Conservation (phyloP, 257 asterid species). For the Solanum appendiculatum region DNA sequence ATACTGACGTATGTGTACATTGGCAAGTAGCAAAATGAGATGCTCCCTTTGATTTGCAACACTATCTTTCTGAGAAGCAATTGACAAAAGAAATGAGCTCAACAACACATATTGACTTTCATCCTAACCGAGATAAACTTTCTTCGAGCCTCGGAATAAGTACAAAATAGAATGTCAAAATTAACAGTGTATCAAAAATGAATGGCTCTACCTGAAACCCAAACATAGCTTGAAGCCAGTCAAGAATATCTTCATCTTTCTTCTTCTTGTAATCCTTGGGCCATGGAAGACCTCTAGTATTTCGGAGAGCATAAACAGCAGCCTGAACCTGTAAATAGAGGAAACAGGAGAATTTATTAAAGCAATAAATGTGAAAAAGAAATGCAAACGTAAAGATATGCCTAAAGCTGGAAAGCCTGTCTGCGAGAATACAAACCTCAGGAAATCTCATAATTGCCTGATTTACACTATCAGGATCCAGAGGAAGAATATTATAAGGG, state of each 20-base stretch:
- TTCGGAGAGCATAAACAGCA: conserved; percentile 84
- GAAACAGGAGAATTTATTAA: not conserved
- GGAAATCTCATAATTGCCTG: conserved; percentile 98
- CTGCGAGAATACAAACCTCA: conserved; percentile 43
- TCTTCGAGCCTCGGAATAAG: not conserved
- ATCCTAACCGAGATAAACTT: not conserved
- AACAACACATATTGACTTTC: conserved; percentile 1
- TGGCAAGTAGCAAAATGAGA: conserved; percentile 92
- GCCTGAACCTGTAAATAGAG: conserved; percentile 72
- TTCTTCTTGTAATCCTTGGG: conserved; percentile 96
- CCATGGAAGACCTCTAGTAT: conserved; percentile 97
- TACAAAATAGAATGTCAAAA: not conserved
- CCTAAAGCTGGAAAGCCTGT: not conserved
- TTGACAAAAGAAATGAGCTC: not conserved
- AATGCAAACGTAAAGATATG: conserved; percentile 1
- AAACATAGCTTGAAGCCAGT: conserved; percentile 99
- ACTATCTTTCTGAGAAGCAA: conserved; percentile 73
- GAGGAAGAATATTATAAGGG: conserved; percentile 94
- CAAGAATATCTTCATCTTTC: conserved; percentile 96
- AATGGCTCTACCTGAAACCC: conserved; percentile 74
- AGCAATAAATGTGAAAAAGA: not conserved
- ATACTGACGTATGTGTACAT: conserved; percentile 93
- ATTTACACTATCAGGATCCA: conserved; percentile 96
- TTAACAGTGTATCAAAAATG: not conserved
- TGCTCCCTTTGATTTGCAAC: conserved; percentile 98